Evolutionary conservation across 345 rosid species (phyloP).

Genomic region (Physaria fendleri): DNA sequence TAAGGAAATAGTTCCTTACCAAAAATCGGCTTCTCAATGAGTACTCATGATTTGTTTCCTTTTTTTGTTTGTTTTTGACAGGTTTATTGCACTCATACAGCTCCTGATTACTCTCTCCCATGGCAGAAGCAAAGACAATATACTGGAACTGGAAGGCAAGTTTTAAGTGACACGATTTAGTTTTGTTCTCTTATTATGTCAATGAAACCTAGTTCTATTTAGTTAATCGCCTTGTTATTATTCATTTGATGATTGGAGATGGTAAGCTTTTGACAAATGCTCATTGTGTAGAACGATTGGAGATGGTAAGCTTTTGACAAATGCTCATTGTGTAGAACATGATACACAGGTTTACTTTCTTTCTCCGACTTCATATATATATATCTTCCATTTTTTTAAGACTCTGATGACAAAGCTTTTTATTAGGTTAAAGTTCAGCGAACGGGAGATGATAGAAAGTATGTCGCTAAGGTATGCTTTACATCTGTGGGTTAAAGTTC

Average conservation of each 20-base stretch:
- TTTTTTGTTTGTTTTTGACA: conserved; percentile 15
- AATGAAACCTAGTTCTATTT: neutral
- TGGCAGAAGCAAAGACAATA: conserved; percentile 96
- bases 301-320: too few species aligned
- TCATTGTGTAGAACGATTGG: conserved; percentile 87
- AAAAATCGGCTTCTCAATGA: too few species aligned
- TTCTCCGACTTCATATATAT: neutral
- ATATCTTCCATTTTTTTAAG: too few species aligned
- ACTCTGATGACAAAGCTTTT: too few species aligned
- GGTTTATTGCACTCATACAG: conserved; percentile 97
- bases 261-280: conserved; percentile 97
- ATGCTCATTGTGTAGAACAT: conserved; percentile 92
- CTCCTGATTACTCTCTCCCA: conserved; percentile 92
- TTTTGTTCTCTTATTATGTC: neutral
- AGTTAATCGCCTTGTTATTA: neutral
- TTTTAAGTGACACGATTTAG: neutral
- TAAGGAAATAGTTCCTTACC: too few species aligned
- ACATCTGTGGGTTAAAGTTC: too few species aligned
- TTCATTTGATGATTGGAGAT: conserved; percentile 80
- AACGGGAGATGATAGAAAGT: conserved; percentile 96
- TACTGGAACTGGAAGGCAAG: conserved; percentile 85
- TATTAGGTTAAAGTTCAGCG: conserved; percentile 87
- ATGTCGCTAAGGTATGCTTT: too few species aligned
- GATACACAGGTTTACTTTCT: conserved; percentile 59
- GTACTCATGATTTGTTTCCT: too few species aligned